Conservation (phyloP, 495 filamentous ascomycete genomes). For the Hyaloscypha variabilis region DNA sequence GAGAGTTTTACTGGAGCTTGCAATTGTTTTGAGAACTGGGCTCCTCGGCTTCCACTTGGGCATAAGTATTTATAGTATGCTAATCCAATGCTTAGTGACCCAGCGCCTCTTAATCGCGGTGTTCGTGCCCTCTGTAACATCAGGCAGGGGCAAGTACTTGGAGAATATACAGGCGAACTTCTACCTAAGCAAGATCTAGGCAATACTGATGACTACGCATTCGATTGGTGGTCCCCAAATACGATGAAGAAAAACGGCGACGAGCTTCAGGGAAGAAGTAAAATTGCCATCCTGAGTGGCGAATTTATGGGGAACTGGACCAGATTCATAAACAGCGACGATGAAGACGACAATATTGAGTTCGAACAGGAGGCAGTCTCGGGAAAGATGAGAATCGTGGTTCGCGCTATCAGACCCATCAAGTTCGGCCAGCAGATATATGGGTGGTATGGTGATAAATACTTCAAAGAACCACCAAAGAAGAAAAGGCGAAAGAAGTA, state of each 20-base stretch:
- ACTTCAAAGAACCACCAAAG: no score
- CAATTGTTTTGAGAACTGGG: no score
- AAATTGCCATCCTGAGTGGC: not conserved
- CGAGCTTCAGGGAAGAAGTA: not conserved
- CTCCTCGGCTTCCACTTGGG: no score
- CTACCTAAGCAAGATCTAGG: not conserved
- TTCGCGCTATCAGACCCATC: no score
- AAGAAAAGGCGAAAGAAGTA: no score
- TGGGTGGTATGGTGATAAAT: no score
- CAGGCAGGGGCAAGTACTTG: not conserved
- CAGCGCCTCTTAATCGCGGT: not conserved
- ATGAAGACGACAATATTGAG: not conserved
- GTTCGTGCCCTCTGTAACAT: not conserved
- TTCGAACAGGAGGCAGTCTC: not conserved
- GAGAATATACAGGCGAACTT: constrained; percentile 7
- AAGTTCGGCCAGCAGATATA: no score
- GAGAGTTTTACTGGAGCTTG: no score
- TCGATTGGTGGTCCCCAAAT: not conserved
- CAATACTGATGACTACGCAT: not conserved
- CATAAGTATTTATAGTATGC: no score
- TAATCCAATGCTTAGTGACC: not conserved
- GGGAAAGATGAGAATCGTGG: not conserved
- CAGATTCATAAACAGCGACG: not conserved
- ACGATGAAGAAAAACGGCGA: not conserved
- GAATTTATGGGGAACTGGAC: not conserved